These are phyloP conservation scores for Pterocarpus macrocarpus DNA, from an alignment of 306 rosid genomes.

Conservation along the genomic window DNA sequence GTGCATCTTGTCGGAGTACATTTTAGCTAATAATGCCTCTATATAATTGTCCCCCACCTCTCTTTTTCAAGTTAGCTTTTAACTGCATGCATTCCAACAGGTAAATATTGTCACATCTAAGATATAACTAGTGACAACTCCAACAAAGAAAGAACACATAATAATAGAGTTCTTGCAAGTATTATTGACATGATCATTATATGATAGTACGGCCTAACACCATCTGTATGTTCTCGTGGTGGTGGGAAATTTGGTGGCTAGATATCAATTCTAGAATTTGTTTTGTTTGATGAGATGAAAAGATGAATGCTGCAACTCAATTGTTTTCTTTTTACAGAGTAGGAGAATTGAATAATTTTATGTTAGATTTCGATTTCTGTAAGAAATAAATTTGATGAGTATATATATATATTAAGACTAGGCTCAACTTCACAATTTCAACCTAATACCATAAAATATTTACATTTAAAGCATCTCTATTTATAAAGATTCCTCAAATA, in stretches of 20 bases:
- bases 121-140: neutral
- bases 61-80: conserved; percentile 30
- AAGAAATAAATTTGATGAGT: too few species aligned
- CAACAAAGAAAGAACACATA: neutral
- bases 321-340: neutral
- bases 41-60: conserved; percentile 47
- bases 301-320: neutral
- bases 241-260: neutral
- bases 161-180: neutral
- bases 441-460: too few species aligned
- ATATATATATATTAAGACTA: too few species aligned
- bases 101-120: conserved; percentile 50
- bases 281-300: neutral
- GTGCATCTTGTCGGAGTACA: conserved; percentile 57
- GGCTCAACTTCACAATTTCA: too few species aligned
- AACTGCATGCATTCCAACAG: conserved; percentile 12
- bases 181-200: neutral
- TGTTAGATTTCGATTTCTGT: too few species aligned
- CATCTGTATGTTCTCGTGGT: neutral
- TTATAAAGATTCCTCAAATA: too few species aligned
- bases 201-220: neutral
- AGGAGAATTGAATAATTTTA: too few species aligned
- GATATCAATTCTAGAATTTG: too few species aligned
- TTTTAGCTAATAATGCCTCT: conserved; percentile 44
- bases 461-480: too few species aligned